phyloP scores from a whole-genome alignment of 2,329 filamentous ascomycete species.

The Elsinoe fawcettii region DNA sequence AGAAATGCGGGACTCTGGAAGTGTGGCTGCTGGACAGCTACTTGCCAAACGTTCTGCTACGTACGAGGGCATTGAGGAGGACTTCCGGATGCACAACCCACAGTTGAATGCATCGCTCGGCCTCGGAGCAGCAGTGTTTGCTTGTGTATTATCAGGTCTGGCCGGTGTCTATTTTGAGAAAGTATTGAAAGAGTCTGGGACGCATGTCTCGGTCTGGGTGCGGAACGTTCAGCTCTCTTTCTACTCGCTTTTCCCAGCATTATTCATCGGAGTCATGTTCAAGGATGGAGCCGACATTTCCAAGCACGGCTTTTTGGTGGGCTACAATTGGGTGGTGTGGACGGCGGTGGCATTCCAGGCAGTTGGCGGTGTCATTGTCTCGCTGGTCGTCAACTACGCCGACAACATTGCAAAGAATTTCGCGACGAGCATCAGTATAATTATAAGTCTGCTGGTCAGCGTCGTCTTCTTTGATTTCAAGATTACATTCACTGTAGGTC shows the following conservation, averaged over 20 bases:
- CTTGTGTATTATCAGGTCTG: constrained; percentile 72
- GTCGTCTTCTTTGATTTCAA: constrained; percentile 77
- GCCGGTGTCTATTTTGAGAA: constrained; percentile 88
- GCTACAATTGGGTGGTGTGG: constrained; percentile 92
- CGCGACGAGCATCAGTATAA: constrained; percentile 83
- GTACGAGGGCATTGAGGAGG: constrained; percentile 75
- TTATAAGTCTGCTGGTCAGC: constrained; percentile 78
- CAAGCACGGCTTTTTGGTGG: constrained; percentile 83
- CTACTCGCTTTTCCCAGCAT: constrained; percentile 83
- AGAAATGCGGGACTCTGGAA: constrained; percentile 60
- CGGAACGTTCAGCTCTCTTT: constrained; percentile 91
- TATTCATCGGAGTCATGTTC: constrained; percentile 78
- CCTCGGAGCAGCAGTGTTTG: constrained; percentile 66
- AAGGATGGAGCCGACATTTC: constrained; percentile 79
- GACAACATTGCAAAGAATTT: constrained; percentile 93
- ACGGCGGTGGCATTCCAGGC: constrained; percentile 75
- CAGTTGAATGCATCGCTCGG: constrained; percentile 73
- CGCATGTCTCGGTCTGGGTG: constrained; percentile 76
- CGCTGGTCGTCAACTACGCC: constrained; percentile 71
- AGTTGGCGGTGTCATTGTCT: constrained; percentile 73
- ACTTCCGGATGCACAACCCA: constrained; percentile 45
- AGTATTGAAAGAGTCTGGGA: constrained; percentile 75
- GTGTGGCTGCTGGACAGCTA: constrained; percentile 43
- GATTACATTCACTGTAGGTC: constrained; percentile 62
- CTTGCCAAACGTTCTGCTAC: constrained; percentile 66